phyloP scores from a whole-genome alignment of 257 asterid genomes.

The Rauvolfia tetraphylla region DNA sequence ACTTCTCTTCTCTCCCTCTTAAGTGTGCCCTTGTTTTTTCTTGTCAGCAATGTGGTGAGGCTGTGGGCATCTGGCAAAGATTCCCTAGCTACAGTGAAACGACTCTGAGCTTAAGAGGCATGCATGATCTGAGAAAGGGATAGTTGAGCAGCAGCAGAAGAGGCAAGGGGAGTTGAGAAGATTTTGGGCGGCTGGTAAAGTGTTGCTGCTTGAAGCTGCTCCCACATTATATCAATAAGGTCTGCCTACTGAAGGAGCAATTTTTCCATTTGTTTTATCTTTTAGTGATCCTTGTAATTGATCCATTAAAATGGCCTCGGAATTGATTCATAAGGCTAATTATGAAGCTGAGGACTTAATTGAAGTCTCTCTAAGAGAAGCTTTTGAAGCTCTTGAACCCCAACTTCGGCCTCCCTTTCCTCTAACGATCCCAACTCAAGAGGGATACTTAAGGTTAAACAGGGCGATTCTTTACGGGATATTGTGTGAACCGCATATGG shows the following conservation, averaged over 20 bases:
- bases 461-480: constrained; percentile 63
- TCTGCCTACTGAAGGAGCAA: background rate
- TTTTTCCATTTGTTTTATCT: background rate
- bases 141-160: background rate
- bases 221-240: background rate
- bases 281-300: background rate
- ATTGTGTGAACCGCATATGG: constrained; percentile 47
- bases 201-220: background rate
- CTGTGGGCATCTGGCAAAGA: background rate
- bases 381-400: constrained; percentile 47
- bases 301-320: background rate
- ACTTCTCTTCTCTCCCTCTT: no score
- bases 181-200: background rate
- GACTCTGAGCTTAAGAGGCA: background rate
- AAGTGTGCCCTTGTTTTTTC: no score
- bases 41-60: background rate
- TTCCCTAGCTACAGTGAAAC: background rate
- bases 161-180: background rate
- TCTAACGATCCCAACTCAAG: constrained; percentile 46
- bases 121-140: background rate
- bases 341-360: constrained; percentile 57
- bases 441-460: constrained; percentile 55
- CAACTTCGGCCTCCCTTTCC: constrained; percentile 71
- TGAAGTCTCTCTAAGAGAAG: constrained; percentile 50
- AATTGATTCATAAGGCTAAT: constrained; percentile 27